phyloP scores from a whole-genome alignment of 202 grass and related monocot genomes.

The Zoysia matrella region DNA sequence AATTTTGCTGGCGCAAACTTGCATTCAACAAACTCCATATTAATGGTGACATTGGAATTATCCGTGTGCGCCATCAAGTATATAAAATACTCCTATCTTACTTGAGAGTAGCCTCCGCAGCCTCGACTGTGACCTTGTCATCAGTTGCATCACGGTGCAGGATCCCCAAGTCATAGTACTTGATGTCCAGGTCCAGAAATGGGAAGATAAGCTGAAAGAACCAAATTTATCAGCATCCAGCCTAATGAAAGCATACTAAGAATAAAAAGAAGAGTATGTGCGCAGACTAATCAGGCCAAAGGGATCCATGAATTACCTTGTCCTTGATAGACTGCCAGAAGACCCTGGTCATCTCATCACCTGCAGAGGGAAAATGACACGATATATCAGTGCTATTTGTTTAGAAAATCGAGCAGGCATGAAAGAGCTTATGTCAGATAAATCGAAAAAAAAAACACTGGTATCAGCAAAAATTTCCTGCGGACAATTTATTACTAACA shows the following conservation, averaged over 20 bases:
- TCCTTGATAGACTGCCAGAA: constrained; percentile 87
- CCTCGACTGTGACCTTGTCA: constrained; percentile 80
- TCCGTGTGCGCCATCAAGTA: no score
- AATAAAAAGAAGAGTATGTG: constrained; percentile 15
- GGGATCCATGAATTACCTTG: constrained; percentile 51
- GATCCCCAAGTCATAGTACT: constrained; percentile 80
- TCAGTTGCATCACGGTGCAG: constrained; percentile 69
- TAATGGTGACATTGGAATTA: no score
- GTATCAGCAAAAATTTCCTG: background rate
- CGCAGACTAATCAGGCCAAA: background rate
- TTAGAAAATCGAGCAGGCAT: constrained; percentile 17
- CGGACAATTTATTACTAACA: background rate
- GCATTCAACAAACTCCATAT: no score
- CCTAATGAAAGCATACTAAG: background rate
- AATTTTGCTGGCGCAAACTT: constrained; percentile 5
- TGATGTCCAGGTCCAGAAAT: constrained; percentile 82
- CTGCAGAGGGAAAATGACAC: constrained; percentile 35
- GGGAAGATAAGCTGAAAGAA: constrained; percentile 68
- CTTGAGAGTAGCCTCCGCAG: constrained; percentile 83
- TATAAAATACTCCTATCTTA: constrained; percentile 21
- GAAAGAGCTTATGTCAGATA: background rate
- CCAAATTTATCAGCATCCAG: background rate
- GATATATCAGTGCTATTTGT: constrained; percentile 6
- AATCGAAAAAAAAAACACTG: background rate
- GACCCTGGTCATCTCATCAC: constrained; percentile 79